phyloP scores from a whole-genome alignment of 2,329 filamentous ascomycete genomes.

The Fusarium sublunatum region DNA sequence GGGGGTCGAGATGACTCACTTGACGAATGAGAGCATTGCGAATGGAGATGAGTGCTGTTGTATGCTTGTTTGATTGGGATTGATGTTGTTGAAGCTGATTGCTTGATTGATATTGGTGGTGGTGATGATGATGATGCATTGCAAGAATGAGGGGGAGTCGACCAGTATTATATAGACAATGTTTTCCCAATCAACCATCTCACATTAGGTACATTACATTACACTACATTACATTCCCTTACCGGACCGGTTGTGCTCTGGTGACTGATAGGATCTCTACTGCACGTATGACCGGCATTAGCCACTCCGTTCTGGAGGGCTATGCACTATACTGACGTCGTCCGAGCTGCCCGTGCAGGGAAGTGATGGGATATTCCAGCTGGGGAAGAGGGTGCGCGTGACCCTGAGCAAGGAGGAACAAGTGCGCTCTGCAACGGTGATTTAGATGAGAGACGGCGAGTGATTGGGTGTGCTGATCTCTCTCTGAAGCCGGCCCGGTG shows the following conservation, averaged over 20 bases:
- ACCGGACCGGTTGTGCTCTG: conserved; percentile 33
- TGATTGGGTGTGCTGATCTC: conserved; percentile 35
- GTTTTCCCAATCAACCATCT: conserved; percentile 1
- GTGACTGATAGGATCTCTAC: conserved; percentile 13
- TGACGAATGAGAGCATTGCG: conserved; percentile 42
- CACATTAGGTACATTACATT: conserved; percentile 8
- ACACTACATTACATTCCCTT: conserved; percentile 15
- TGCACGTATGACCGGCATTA: conserved; percentile 35
- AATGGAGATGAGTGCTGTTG: background rate
- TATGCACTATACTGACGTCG: conserved; percentile 32
- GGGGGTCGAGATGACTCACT: conserved; percentile 14
- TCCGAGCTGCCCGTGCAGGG: conserved; percentile 20
- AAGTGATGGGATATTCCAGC: conserved; percentile 13
- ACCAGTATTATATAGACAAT: conserved; percentile 24
- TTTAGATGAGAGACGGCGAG: conserved; percentile 5
- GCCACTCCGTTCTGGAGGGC: conserved; percentile 1
- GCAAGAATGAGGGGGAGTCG: conserved; percentile 5
- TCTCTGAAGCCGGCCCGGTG: conserved; percentile 35
- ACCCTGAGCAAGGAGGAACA: conserved; percentile 21
- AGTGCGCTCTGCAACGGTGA: conserved; percentile 18
- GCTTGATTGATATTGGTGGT: background rate
- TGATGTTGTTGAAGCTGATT: conserved; percentile 7
- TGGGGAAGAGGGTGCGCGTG: conserved; percentile 29
- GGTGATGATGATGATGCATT: conserved; percentile 6
- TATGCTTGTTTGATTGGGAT: background rate